Evolutionary conservation across 148 eudicot species (phyloP).

Genomic region (Silene conica): DNA sequence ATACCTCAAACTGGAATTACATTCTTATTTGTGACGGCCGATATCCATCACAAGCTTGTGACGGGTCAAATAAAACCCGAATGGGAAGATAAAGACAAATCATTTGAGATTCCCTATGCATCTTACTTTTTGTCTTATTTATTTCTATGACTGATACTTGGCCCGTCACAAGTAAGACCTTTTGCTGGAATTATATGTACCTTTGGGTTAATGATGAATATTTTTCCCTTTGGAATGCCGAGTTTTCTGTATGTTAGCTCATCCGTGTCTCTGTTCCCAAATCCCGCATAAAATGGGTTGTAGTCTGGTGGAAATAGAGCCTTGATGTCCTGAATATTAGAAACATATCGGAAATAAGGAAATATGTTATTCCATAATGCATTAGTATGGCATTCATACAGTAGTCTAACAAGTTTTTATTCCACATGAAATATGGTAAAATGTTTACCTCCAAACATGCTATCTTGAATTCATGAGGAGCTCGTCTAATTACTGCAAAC

Average conservation of each 20-base stretch:
- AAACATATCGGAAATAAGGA: not conserved
- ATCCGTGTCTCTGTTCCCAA: conserved; percentile 97
- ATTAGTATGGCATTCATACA: not conserved
- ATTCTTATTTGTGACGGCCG: too few species aligned
- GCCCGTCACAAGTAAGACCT: too few species aligned
- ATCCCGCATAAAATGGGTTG: conserved; percentile 97
- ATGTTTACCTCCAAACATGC: conserved; percentile 89
- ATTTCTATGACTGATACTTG: too few species aligned
- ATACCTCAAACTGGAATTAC: too few species aligned
- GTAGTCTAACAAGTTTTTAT: not conserved
- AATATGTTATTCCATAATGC: not conserved
- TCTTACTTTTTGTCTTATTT: too few species aligned
- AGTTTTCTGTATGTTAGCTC: conserved; percentile 91
- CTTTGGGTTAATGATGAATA: conserved; percentile 96
- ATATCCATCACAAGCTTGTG: too few species aligned
- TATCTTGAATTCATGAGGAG: conserved; percentile 98
- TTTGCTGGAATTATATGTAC: conserved; percentile 32
- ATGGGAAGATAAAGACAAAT: too few species aligned
- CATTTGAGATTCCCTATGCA: too few species aligned
- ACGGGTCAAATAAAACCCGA: too few species aligned
- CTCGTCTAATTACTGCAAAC: conserved; percentile 90
- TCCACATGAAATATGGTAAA: not conserved
- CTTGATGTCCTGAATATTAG: conserved; percentile 69
- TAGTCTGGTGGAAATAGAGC: conserved; percentile 91
- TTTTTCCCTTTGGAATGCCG: conserved; percentile 96